Evolutionary conservation across 345 rosid species (phyloP), one percentile per base, ranked within the genome.

Genomic region (Euphorbia pulcherrima): DNA sequence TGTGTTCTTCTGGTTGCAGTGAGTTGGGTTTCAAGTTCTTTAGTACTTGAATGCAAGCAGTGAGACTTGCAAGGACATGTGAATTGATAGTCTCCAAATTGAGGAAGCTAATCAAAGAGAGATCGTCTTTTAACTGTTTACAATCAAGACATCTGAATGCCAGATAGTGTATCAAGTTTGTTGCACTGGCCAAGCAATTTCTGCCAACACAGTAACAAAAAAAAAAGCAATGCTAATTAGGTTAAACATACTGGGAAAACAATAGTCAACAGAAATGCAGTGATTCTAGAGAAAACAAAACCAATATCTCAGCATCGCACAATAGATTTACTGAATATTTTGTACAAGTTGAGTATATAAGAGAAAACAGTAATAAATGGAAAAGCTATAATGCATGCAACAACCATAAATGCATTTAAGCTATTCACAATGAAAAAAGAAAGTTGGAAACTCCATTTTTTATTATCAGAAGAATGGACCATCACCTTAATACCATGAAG

Each of bases 141-240:
- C 70, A 60, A 55, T 85, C 83, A 29, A 85, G 73, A 62, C 82
- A 72, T 79, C 76, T 81, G 78, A 88, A 70, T 51, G 86, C 86
- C 74, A 85, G 73, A 58, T 85, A 81, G 69, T 85, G 92, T 70
- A 84, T 74, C 62, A 88, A 77, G 79, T 85, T 88, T 69, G 72
- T 80, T 33, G 88, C 88, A 47, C 87, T 82, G 60, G 67, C 79
- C 67, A 74, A 28, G 76, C 85, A 85, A 44, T 70, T 71, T 28
- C 92, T 88, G 87, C 73, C 14, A 61, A 24, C 57, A 56, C 12
- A 33, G 48, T 67, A 53, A 29, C 1, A 14, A 53, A 21, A 53
- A 16, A 24, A 0, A 53, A 23, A 53, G 11, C 24, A 20, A 53
- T 21, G 27, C 28, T 53, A 11, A 4, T 44, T 7, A 1, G 50